Evolutionary conservation across 2,329 filamentous ascomycete species (phyloP).

Genomic region (Gaeumannomyces tritici): DNA sequence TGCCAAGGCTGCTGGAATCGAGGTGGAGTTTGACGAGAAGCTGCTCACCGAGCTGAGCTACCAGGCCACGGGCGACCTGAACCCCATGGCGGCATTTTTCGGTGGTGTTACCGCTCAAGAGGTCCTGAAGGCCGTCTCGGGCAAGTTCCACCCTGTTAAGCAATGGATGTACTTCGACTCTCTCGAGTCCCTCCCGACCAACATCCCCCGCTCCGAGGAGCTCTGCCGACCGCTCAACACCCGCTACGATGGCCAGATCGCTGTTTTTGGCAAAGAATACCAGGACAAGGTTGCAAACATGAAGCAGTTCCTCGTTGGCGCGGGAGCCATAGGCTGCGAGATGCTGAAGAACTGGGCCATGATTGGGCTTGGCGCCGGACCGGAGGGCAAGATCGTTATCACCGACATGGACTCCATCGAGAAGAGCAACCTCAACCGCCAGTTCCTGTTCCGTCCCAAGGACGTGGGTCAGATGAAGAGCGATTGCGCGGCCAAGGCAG

Average conservation of each 20-base stretch:
- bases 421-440: constrained; percentile 95
- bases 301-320: constrained; percentile 89
- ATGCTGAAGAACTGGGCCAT: constrained; percentile 99
- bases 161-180: constrained; percentile 99
- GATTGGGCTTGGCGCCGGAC: constrained; percentile 87
- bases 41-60: constrained; percentile 87
- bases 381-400: constrained; percentile 79
- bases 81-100: constrained; percentile 88
- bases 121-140: constrained; percentile 91
- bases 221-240: constrained; percentile 76
- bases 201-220: constrained; percentile 67
- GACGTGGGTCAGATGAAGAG: constrained; percentile 97
- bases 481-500: constrained; percentile 82
- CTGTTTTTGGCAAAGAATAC: constrained; percentile 86
- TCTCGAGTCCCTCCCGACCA: constrained; percentile 82
- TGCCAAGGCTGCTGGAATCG: constrained; percentile 62
- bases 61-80: constrained; percentile 85
- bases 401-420: constrained; percentile 99
- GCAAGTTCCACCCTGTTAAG: constrained; percentile 91
- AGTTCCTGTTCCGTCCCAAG: constrained; percentile 88
- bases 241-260: constrained; percentile 94
- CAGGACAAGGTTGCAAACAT: constrained; percentile 89
- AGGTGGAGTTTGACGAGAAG: constrained; percentile 85
- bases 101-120: constrained; percentile 91
- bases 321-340: constrained; percentile 95